These are phyloP conservation scores for Penicillium steckii DNA, from an alignment of 495 filamentous ascomycete species.

Conservation along the genomic window DNA sequence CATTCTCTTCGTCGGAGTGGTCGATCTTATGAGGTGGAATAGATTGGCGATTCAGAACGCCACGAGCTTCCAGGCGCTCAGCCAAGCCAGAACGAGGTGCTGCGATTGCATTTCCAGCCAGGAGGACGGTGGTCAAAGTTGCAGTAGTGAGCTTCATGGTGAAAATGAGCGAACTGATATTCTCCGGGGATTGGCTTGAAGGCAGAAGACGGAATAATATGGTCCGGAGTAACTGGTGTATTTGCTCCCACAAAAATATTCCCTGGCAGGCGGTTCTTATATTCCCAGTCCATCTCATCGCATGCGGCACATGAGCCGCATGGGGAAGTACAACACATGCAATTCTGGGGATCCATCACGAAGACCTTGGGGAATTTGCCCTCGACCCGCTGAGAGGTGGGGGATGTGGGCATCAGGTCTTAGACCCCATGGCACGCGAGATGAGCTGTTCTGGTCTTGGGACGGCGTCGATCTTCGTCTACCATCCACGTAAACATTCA, in stretches of 20 bases:
- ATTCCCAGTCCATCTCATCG: constrained; percentile 3
- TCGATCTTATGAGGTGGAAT: constrained; percentile 13
- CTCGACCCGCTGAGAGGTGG: constrained; percentile 3
- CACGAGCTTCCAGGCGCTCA: constrained; percentile 30
- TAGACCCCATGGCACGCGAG: neutral
- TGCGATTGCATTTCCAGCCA: constrained; percentile 27
- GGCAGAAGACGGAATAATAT: neutral
- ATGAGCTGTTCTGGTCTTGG: neutral
- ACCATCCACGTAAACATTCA: neutral
- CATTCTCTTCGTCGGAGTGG: constrained; percentile 9
- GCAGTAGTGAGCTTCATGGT: constrained; percentile 31
- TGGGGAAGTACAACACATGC: constrained; percentile 19
- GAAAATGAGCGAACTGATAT: neutral
- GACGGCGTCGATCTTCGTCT: constrained; percentile 13
- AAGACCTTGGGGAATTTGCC: constrained; percentile 5
- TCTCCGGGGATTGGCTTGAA: neutral
- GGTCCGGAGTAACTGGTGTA: neutral
- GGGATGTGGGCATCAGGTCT: neutral
- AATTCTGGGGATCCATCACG: constrained; percentile 1
- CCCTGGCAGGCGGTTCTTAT: constrained; percentile 12
- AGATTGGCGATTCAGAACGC: constrained; percentile 24
- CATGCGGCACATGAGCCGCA: constrained; percentile 26
- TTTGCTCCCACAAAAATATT: neutral
- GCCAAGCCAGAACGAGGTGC: constrained; percentile 25
- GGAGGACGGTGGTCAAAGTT: constrained; percentile 20